Evolutionary conservation across 2,329 filamentous ascomycete genomes (phyloP).

Genomic region (Scorias spongiosa): DNA sequence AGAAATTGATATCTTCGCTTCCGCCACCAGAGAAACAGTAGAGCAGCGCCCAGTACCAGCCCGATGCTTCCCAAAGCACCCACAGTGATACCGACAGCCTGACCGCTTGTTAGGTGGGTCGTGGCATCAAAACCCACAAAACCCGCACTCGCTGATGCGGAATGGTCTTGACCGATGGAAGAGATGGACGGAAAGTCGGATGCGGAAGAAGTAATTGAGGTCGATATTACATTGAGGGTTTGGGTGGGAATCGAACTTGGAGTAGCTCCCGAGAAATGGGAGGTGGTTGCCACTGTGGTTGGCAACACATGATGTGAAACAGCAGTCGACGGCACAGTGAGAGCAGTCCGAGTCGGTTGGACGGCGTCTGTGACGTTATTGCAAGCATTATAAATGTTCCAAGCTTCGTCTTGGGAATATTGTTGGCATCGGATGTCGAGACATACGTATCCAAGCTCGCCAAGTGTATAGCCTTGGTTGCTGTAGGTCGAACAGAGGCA

Average conservation of each 20-base stretch:
- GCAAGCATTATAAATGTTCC: slow-evolving; percentile 15
- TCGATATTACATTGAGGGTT: background rate
- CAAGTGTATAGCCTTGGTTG: slow-evolving; percentile 16
- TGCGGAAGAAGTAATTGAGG: background rate
- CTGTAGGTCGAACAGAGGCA: slow-evolving; percentile 20
- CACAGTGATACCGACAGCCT: slow-evolving; percentile 20
- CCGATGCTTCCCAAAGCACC: slow-evolving; percentile 16
- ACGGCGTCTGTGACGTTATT: slow-evolving; percentile 10
- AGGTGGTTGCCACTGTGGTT: no score
- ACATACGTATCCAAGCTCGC: slow-evolving; percentile 18
- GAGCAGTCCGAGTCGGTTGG: slow-evolving; percentile 11
- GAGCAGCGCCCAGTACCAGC: slow-evolving; percentile 10
- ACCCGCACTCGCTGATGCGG: background rate
- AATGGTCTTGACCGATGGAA: background rate
- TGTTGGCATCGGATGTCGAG: slow-evolving; percentile 3
- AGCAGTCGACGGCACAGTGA: slow-evolving; percentile 7
- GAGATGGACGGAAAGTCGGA: no score
- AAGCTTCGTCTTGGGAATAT: slow-evolving; percentile 1
- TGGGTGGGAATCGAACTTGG: background rate
- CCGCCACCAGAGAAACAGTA: slow-evolving; percentile 9
- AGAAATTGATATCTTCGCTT: slow-evolving; percentile 6
- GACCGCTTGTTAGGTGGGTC: slow-evolving; percentile 14
- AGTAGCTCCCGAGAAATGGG: background rate
- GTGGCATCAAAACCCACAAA: slow-evolving; percentile 1
- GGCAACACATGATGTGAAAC: no score